A percentile compares a stretch with the other conserved stretches of the same genome.
Conservation (phyloP, 208 protist species). For the Herpetomonas samuelpessoai region DNA sequence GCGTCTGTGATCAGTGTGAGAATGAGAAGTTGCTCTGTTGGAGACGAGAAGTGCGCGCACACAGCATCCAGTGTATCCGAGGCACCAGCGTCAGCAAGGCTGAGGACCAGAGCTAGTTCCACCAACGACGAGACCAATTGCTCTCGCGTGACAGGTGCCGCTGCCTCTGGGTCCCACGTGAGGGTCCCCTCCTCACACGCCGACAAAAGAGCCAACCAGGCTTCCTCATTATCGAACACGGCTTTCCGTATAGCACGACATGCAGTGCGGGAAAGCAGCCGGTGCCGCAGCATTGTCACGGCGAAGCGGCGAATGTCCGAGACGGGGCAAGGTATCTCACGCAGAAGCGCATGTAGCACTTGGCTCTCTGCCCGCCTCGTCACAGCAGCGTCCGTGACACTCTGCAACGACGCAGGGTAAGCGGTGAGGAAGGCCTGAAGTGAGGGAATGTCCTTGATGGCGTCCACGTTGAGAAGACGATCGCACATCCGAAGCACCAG, state of each 20-base stretch:
- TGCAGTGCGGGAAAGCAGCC: not conserved
- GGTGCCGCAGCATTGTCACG: not conserved
- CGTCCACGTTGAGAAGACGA: slow-evolving; percentile 53
- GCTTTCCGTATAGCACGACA: not conserved
- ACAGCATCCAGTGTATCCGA: not conserved
- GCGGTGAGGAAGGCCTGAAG: slow-evolving; percentile 49
- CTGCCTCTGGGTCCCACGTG: no score
- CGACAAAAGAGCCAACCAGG: no score
- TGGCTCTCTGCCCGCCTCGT: not conserved
- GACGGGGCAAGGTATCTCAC: not conserved
- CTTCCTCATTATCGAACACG: not conserved
- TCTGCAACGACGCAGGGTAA: slow-evolving; percentile 49
- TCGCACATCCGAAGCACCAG: no score
- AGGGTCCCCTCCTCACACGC: no score
- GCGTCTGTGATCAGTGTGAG: slow-evolving; percentile 1
- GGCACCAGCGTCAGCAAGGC: not conserved
- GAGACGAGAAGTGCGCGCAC: not conserved
- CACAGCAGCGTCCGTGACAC: slow-evolving; percentile 12
- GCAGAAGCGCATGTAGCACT: not conserved
- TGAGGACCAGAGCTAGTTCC: not conserved
- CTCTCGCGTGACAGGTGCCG: no score
- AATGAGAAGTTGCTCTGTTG: slow-evolving; percentile 3
- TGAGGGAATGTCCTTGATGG: slow-evolving; percentile 41
- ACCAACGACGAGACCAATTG: not conserved
- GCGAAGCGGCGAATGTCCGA: not conserved